A percentile compares a stretch with the other conserved stretches of the same genome.
Evolutionary conservation across 2,329 filamentous ascomycete species (phyloP).

Genomic region (Pseudovirgaria hyperparasitica): DNA sequence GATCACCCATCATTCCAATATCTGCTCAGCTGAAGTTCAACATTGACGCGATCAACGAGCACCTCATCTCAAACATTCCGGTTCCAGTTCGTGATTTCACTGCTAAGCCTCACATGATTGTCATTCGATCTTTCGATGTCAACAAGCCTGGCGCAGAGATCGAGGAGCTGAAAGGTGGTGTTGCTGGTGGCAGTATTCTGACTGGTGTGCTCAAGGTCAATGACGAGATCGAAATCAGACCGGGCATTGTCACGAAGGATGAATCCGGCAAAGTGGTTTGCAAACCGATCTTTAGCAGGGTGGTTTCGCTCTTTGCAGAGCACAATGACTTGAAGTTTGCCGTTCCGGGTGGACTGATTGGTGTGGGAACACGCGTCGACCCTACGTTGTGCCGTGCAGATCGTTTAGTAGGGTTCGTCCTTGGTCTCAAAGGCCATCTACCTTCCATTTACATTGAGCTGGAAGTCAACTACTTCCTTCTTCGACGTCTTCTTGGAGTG

Average conservation of each 20-base stretch:
- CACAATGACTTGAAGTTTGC: slow-evolving; percentile 98
- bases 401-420: slow-evolving; percentile 94
- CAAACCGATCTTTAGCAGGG: slow-evolving; percentile 90
- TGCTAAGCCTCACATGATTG: slow-evolving; percentile 91
- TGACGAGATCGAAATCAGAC: slow-evolving; percentile 96
- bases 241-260: slow-evolving; percentile 95
- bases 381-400: slow-evolving; percentile 97
- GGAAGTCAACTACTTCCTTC: slow-evolving; percentile 95
- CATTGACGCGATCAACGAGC: slow-evolving; percentile 95
- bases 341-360: slow-evolving; percentile 92
- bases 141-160: slow-evolving; percentile 99
- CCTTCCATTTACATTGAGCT: slow-evolving; percentile 97
- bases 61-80: slow-evolving; percentile 89
- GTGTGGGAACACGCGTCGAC: slow-evolving; percentile 91
- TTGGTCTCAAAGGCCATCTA: slow-evolving; percentile 84
- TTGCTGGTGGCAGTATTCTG: slow-evolving; percentile 91
- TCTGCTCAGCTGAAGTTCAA: slow-evolving; percentile 98
- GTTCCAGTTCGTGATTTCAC: slow-evolving; percentile 85
- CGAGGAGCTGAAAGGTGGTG: slow-evolving; percentile 95
- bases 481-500: slow-evolving; percentile 87
- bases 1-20: slow-evolving; percentile 91
- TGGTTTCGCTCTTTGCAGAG: slow-evolving; percentile 92
- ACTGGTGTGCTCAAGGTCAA: slow-evolving; percentile 94
- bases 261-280: slow-evolving; percentile 89
- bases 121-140: slow-evolving; percentile 98